phyloP scores from a whole-genome alignment of 805 yeast genomes.

The Naumovozyma castellii region DNA sequence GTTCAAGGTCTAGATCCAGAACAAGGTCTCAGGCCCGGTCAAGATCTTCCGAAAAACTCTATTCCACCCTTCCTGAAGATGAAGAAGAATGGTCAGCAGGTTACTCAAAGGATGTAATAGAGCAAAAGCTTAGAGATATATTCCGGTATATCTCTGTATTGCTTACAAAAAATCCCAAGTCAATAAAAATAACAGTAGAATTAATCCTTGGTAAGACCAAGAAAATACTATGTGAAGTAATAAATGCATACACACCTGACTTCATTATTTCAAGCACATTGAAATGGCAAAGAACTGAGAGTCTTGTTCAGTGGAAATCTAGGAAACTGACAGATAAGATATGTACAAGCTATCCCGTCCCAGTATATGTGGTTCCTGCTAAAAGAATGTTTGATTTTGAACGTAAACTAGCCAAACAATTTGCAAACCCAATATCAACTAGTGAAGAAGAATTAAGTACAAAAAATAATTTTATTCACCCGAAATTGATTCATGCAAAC shows the following conservation, averaged over 20 bases:
- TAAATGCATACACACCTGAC: constrained; percentile 28
- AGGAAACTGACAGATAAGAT: constrained; percentile 19
- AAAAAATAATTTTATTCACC: background rate
- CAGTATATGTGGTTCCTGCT: constrained; percentile 25
- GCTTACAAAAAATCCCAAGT: constrained; percentile 8
- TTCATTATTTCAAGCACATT: constrained; percentile 20
- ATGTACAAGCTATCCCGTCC: constrained; percentile 21
- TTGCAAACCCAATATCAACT: background rate
- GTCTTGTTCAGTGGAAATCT: constrained; percentile 21
- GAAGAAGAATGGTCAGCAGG: constrained; percentile 26
- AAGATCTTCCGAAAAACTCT: background rate
- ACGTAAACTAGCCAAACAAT: constrained; percentile 9
- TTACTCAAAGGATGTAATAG: constrained; percentile 19
- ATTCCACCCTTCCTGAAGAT: constrained; percentile 2
- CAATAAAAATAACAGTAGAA: constrained; percentile 28
- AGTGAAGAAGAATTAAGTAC: background rate
- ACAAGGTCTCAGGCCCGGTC: background rate
- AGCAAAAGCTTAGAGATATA: constrained; percentile 16
- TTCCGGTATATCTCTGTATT: constrained; percentile 16
- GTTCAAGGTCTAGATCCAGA: constrained; percentile 8
- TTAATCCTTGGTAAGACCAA: constrained; percentile 24
- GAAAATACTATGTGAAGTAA: constrained; percentile 21
- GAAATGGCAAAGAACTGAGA: constrained; percentile 18
- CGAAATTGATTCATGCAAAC: background rate
- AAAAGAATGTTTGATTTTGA: constrained; percentile 24